Percentiles rank a stretch among this genome's conserved stretches.
These are phyloP conservation scores for Pseudogymnoascus sp. DNA, from an alignment of 2,329 filamentous ascomycete species.

Conservation along the genomic window DNA sequence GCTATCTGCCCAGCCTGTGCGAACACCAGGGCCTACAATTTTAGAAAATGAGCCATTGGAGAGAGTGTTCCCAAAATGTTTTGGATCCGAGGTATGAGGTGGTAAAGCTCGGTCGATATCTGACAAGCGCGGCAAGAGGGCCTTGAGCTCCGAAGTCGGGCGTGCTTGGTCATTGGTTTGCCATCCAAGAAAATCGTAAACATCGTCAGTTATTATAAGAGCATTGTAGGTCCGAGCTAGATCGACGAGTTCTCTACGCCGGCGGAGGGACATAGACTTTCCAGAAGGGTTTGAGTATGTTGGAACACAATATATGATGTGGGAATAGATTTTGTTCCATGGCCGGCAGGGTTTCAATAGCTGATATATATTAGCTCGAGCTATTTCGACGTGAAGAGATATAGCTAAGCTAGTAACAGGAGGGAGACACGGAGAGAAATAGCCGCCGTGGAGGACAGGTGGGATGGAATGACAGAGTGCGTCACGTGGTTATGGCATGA, in stretches of 20 bases:
- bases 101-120: constrained; percentile 46
- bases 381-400: neutral
- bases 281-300: constrained; percentile 63
- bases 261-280: constrained; percentile 50
- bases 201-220: constrained; percentile 59
- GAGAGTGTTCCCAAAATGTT: constrained; percentile 54
- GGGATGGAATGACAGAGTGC: neutral
- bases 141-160: neutral
- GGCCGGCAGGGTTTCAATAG: constrained; percentile 10
- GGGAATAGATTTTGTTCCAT: constrained; percentile 54
- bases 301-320: constrained; percentile 60
- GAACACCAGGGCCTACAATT: constrained; percentile 51
- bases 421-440: neutral
- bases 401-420: neutral
- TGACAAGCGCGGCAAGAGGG: constrained; percentile 45
- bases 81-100: constrained; percentile 37
- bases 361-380: neutral
- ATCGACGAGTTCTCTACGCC: constrained; percentile 47
- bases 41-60: constrained; percentile 64
- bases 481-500: neutral
- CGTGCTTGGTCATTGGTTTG: constrained; percentile 15
- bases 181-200: constrained; percentile 65
- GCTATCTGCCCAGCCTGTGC: constrained; percentile 56
- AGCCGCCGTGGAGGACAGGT: neutral
- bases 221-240: constrained; percentile 57